phyloP scores from a whole-genome alignment of 192 early-diverging fungal species.

The Helicostylum pulchrum region DNA sequence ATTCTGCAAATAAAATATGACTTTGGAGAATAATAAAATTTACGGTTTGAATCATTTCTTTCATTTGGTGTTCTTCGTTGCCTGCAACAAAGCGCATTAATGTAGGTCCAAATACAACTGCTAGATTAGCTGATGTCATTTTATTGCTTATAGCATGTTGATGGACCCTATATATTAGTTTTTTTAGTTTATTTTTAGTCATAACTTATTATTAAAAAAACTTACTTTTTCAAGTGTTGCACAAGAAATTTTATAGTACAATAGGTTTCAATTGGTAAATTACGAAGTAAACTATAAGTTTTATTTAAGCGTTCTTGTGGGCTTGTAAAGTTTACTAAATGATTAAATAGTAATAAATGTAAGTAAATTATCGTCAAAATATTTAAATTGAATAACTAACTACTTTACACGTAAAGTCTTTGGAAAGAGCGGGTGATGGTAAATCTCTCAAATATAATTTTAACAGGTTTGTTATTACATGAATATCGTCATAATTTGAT shows the following conservation, averaged over 20 bases:
- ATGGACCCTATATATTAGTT: slow-evolving; percentile 1
- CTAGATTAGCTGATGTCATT: slow-evolving; percentile 88
- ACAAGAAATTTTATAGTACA: slow-evolving; percentile 62
- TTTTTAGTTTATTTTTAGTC: neutral
- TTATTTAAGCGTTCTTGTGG: slow-evolving; percentile 7
- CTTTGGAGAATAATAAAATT: slow-evolving; percentile 67
- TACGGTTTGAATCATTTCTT: slow-evolving; percentile 61
- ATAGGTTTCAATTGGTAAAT: slow-evolving; percentile 58
- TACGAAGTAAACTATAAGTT: slow-evolving; percentile 19
- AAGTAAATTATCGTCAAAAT: neutral
- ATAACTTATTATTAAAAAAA: neutral
- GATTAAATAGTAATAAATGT: neutral
- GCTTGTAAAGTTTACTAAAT: slow-evolving; percentile 3
- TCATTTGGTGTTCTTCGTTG: slow-evolving; percentile 68
- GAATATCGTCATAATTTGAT: slow-evolving; percentile 57
- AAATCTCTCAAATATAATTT: slow-evolving; percentile 75
- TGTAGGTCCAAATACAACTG: slow-evolving; percentile 92
- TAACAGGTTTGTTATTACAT: slow-evolving; percentile 67
- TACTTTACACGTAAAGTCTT: slow-evolving; percentile 8
- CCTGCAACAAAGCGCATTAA: slow-evolving; percentile 61
- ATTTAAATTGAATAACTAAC: neutral
- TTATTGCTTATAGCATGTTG: slow-evolving; percentile 56
- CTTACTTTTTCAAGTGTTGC: slow-evolving; percentile 56
- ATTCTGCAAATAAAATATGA: slow-evolving; percentile 16
- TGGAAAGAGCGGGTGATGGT: slow-evolving; percentile 62